These are phyloP conservation scores for Diaporthe caulivora DNA, from an alignment of 2,329 filamentous ascomycete genomes.

Conservation along the genomic window DNA sequence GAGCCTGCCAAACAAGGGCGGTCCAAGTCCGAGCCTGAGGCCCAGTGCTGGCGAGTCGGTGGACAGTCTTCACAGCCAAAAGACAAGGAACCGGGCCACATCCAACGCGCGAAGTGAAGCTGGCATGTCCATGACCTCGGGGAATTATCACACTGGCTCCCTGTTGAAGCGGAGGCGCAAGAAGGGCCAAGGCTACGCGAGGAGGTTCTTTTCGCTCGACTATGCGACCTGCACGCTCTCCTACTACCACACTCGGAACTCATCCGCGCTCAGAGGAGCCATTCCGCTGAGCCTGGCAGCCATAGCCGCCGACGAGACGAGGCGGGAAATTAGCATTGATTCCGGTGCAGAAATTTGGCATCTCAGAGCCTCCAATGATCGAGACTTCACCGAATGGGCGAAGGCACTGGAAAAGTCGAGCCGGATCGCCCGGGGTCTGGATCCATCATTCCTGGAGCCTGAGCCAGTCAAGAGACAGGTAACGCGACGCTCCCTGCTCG, in stretches of 20 bases:
- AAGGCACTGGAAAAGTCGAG: slow-evolving; percentile 86
- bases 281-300: slow-evolving; percentile 93
- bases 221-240: slow-evolving; percentile 94
- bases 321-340: slow-evolving; percentile 94
- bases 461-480: slow-evolving; percentile 38
- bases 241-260: slow-evolving; percentile 95
- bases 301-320: slow-evolving; percentile 88
- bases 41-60: slow-evolving; percentile 65
- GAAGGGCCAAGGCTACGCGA: slow-evolving; percentile 92
- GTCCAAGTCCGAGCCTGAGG: slow-evolving; percentile 57
- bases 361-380: slow-evolving; percentile 82
- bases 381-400: slow-evolving; percentile 91
- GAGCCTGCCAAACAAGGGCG: slow-evolving; percentile 62
- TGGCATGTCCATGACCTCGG: slow-evolving; percentile 50
- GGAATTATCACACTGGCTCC: slow-evolving; percentile 83
- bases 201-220: slow-evolving; percentile 95
- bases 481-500: slow-evolving; percentile 43
- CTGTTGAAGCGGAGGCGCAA: slow-evolving; percentile 92
- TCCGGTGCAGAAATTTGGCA: slow-evolving; percentile 99
- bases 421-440: slow-evolving; percentile 69
- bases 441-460: slow-evolving; percentile 50
- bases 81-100: slow-evolving; percentile 54
- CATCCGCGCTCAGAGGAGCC: slow-evolving; percentile 89
- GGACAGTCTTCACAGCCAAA: slow-evolving; percentile 71
- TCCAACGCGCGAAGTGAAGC: slow-evolving; percentile 67